phyloP scores from a whole-genome alignment of 2,329 filamentous ascomycete species.

The Fusarium sp. region DNA sequence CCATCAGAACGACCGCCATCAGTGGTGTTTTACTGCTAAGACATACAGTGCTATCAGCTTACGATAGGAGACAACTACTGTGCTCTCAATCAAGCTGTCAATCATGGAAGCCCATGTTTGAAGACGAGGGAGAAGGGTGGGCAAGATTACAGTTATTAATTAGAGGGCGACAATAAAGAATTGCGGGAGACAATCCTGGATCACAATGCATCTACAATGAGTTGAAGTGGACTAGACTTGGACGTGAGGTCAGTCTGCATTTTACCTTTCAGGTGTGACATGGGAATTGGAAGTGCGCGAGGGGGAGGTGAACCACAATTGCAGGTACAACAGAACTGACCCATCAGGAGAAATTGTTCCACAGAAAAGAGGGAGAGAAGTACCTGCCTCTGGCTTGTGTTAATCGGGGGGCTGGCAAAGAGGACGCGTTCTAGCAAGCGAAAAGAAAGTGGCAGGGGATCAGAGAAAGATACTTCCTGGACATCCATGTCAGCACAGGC shows the following conservation, averaged over 20 bases:
- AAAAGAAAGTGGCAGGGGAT: neutral
- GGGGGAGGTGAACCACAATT: neutral
- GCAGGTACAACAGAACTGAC: neutral
- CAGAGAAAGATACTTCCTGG: neutral
- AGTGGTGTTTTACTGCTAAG: neutral
- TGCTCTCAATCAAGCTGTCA: neutral
- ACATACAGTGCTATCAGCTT: neutral
- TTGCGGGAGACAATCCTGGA: neutral
- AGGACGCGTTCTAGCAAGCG: neutral
- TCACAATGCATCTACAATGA: neutral
- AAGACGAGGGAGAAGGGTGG: neutral
- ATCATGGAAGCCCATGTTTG: neutral
- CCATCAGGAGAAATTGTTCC: neutral
- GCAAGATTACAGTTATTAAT: neutral
- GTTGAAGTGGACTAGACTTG: neutral
- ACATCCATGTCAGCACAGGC: neutral
- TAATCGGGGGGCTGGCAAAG: neutral
- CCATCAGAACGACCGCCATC: accelerated
- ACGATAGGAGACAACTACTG: neutral
- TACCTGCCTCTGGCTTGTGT: neutral
- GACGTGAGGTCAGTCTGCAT: neutral
- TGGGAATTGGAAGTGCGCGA: too few species aligned
- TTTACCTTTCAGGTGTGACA: neutral
- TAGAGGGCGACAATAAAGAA: neutral
- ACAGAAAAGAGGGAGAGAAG: neutral